Base-by-base conservation (phyloP, 139 green algal species). In the Chlamydomonas schloesseri region DNA sequence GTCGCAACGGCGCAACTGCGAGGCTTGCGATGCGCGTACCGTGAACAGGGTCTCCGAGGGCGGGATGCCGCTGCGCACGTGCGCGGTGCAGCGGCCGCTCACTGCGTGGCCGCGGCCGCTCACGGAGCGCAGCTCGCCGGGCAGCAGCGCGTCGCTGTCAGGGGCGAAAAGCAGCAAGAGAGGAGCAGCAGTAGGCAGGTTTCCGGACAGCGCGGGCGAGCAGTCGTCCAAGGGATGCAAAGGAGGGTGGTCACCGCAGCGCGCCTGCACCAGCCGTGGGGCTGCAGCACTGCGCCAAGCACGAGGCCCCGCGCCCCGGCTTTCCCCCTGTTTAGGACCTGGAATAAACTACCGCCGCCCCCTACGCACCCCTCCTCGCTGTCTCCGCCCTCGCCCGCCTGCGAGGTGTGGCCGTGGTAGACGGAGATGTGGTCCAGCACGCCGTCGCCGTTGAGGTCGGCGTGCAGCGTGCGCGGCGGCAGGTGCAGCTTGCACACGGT, bases 391-490 rank as follows among this genome's bases (percentile, higher is more conserved):
- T 65, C 67, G 20, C 13, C 33, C 65, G 8, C 71, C 50, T 88
- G 33, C 28, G 65, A 31, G 15, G 55, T 67, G 28, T 88, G 73
- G 67, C 81, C 81, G 70, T 71, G 55, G 60, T 82, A 91, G 17
- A 81, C 71, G 14, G 71, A 87, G 13, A 99, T 88, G 88, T 99
- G 96, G 82, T 99, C 98, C 14, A 98, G 90, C 17, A 99, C 94
- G 4, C 98, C 97, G 84, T 99, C 98, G 8, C 96, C 96, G 81
- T 99, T 98, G 26, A 99, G 80, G 90, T 99, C 98, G 0, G 89
- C 94, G 47, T 99, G 98, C 73, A 99, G 92, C n/a, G 92, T 92
- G 31, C 88, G 67, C 17, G 87, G 57, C 14, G 93, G 87, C 72
- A 99, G 89, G 82, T 96, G 93, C 71, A 99, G 94, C 91, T 95